Percentiles rank a stretch among this genome's conserved stretches.
Conservation (phyloP, 345 rosid genomes). For the Populus alba region DNA sequence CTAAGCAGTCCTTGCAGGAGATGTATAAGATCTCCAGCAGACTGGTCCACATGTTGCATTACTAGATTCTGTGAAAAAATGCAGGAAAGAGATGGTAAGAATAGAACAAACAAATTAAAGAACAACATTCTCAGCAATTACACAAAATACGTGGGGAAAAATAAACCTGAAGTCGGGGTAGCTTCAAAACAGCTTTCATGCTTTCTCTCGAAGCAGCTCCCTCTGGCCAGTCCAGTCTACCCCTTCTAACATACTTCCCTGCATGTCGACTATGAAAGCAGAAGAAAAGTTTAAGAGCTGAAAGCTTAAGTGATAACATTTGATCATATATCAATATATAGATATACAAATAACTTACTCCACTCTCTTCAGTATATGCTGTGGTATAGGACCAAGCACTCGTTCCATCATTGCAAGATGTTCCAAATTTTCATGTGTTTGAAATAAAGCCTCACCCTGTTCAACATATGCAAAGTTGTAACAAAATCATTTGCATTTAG, state of each 20-base stretch:
- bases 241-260: constrained; percentile 78
- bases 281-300: not conserved
- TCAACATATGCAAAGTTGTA: not conserved
- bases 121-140: not conserved
- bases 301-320: not conserved
- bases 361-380: constrained; percentile 63
- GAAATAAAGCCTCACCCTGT: constrained; percentile 91
- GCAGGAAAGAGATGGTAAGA: no score
- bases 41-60: constrained; percentile 38
- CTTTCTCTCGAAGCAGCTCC: constrained; percentile 83
- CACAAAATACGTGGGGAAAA: not conserved
- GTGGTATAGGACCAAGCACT: constrained; percentile 72
- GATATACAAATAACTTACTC: constrained; percentile 43
- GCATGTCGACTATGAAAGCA: constrained; percentile 53
- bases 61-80: constrained; percentile 12
- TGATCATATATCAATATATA: no score
- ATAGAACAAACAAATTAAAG: not conserved
- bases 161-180: constrained; percentile 72
- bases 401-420: constrained; percentile 96
- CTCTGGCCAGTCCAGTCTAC: constrained; percentile 85
- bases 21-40: constrained; percentile 34
- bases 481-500: not conserved
- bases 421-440: constrained; percentile 87
- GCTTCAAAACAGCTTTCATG: constrained; percentile 68
- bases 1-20: constrained; percentile 30